Evolutionary conservation across 192 early-diverging fungal genomes (phyloP), one percentile per base, ranked within the genome.

Genomic region (Coemansia sp.): DNA sequence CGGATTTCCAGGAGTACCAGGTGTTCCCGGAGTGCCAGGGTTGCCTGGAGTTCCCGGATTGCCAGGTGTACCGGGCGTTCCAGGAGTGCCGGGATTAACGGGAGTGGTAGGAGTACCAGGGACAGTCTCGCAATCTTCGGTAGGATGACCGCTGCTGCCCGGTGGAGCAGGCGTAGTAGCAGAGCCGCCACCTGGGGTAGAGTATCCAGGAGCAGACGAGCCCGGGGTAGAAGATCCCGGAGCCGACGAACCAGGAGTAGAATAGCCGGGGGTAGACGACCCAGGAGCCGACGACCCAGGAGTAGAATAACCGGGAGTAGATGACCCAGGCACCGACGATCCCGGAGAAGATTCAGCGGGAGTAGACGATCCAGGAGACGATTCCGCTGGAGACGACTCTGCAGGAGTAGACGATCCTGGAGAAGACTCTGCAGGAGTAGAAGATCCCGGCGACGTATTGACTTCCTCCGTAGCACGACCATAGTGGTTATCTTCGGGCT

Each of bases 391-490:
- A 20, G 59, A 23, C 0, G 47, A 58, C 55, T 62, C 69, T 3
- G 58, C 64, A n/a, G 70, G 71, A 13, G 61, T 37, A 12, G 61
- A 34, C 8, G 58, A 47, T 16, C 63, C 62, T 36, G 68, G 68
- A 43, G 68, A 45, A 1, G 39, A 35, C 23, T 63, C 68, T 21
- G 61, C 68, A 18, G 68, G 69, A 6, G 55, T 50, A 33, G 61
- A 48, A 0, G 21, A 62, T 14, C 69, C 69, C 21, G 69, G 69
- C 36, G 53, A 48, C 20, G 70, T 69, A 64, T 72, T 78, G 21
- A 57, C 58, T 35, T 73, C 76, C 50, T 78, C 48, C 8, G 66
- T 73, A 9, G 70, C 76, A 28, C 76, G 70, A 11, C 76, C 76
- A 31, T 78, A 73, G 34, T 73, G 65, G 13, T 66, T 64, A n/a